Percentiles rank a stretch among this genome's conserved stretches.
Conservation (phyloP, 345 rosid genomes). For the Boechera divaricarpa region DNA sequence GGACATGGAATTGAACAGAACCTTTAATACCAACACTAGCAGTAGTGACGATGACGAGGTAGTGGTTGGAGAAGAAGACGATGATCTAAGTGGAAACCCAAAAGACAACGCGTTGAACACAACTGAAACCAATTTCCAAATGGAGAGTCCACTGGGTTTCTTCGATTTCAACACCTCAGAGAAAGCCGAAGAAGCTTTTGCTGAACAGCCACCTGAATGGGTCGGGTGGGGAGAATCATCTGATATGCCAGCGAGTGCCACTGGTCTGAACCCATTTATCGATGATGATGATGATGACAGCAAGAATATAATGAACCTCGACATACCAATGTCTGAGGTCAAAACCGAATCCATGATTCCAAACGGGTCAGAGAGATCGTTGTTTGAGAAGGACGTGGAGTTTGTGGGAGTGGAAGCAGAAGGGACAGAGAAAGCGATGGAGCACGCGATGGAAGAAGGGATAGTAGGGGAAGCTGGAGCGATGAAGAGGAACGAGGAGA, state of each 20-base stretch:
- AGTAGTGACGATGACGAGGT: conserved; percentile 89
- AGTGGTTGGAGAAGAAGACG: conserved; percentile 90
- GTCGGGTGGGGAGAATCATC: conserved; percentile 82
- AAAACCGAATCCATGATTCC: conserved; percentile 51
- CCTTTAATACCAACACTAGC: conserved; percentile 42
- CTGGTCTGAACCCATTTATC: conserved; percentile 78
- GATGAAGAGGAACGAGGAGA: conserved; percentile 68
- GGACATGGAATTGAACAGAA: conserved; percentile 69
- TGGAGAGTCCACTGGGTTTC: conserved; percentile 43
- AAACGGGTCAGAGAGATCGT: conserved; percentile 55
- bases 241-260: conserved; percentile 62
- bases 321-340: conserved; percentile 44
- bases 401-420: conserved; percentile 89
- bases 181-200: conserved; percentile 63
- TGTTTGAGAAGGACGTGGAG: conserved; percentile 96
- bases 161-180: conserved; percentile 53
- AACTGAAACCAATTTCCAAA: conserved; percentile 38
- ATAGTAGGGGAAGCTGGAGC: conserved; percentile 95
- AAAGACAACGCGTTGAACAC: conserved; percentile 38
- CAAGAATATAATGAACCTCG: conserved; percentile 46
- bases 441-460: conserved; percentile 89
- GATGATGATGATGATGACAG: conserved; percentile 55
- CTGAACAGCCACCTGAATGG: conserved; percentile 79
- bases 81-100: conserved; percentile 61
- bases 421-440: conserved; percentile 96